Base-by-base conservation (phyloP, 2,329 filamentous ascomycete genomes). In the Trichoderma oligosporum region DNA sequence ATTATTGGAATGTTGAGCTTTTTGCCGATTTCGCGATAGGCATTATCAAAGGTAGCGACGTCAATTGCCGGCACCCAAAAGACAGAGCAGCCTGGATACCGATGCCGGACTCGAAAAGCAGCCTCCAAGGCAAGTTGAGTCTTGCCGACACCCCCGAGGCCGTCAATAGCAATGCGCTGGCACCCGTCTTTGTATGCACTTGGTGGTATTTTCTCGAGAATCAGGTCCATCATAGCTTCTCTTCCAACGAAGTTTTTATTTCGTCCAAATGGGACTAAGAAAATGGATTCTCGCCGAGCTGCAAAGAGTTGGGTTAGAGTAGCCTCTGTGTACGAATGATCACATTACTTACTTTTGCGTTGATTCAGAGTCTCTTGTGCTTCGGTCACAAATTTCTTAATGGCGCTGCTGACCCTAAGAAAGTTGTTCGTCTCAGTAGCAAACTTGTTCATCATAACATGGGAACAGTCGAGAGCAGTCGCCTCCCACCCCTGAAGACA, bases 21-120 rank as follows among this genome's bases (percentile, higher is more conserved):
- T 14, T 56, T 52, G 3, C 67, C 74, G 25, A 75, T 73, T 0
- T 67, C 56, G 7, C 29, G 61, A 52, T 73, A 77, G 8, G 68
- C 68, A 31, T 71, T 65, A 27, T 73, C 67, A 25, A 76, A 70
- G 14, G 27, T 67, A 1, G 62, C 61, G 1, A 36, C 27, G 59
- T 65, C 64, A 3, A 67, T 49, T 3, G 66, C 68, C 1, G 70
- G 67, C 4, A 77, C 68, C 74, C 73, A 78, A 61, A 77, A 74
- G n/a, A 78, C 60, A 0, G 69, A 73, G 58, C 66, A 72, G n/a
- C 69, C 60, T 0, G 64, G 64, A 33, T 66, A 45, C 6, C 54
- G 47, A 0, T 68, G 49, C 2, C 57, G 64, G 3, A 71, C 9
- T 1, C 62, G 64, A 56, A 66, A 73, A 16, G 66, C 68, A 11